These are phyloP conservation scores for Naegleria lovaniensis DNA, from an alignment of 208 protist genomes.

Conservation along the genomic window DNA sequence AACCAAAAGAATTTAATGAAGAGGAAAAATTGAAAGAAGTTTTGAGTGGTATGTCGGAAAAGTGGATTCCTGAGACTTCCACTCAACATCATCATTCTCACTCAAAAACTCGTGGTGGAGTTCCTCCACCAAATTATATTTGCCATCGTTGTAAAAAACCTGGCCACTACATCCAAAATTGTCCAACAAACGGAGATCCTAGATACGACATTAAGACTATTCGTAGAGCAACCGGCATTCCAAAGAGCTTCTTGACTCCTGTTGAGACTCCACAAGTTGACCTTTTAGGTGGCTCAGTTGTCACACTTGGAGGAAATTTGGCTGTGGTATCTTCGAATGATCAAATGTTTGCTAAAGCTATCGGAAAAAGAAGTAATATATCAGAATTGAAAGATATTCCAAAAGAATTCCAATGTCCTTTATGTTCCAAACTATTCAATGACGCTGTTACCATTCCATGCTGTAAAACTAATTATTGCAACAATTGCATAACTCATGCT, in stretches of 20 bases:
- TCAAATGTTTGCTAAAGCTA: constrained; percentile 10
- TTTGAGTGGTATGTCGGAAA: not conserved
- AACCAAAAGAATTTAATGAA: constrained; percentile 7
- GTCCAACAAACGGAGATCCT: constrained; percentile 50
- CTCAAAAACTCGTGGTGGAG: not conserved
- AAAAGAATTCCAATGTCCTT: constrained; percentile 36
- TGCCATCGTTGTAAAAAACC: constrained; percentile 48
- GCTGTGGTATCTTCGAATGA: not conserved
- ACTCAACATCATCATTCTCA: not conserved
- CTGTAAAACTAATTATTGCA: constrained; percentile 44
- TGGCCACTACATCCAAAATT: constrained; percentile 50
- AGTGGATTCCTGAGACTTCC: constrained; percentile 16
- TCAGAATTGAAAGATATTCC: constrained; percentile 24
- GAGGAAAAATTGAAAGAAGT: not conserved
- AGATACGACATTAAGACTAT: constrained; percentile 41
- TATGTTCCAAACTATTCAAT: constrained; percentile 33
- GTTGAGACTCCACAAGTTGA: not conserved
- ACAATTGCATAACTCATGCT: constrained; percentile 37
- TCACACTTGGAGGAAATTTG: not conserved
- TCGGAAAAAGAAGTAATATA: not conserved
- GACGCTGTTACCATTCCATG: constrained; percentile 44
- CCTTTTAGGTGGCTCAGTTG: not conserved
- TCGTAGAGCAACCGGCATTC: constrained; percentile 49
- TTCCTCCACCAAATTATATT: constrained; percentile 43
- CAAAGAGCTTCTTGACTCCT: constrained; percentile 44